Evolutionary conservation across 202 grass and related monocot genomes (phyloP), one percentile per base, ranked within the genome.

Genomic region (Hordeum pubiflorum): DNA sequence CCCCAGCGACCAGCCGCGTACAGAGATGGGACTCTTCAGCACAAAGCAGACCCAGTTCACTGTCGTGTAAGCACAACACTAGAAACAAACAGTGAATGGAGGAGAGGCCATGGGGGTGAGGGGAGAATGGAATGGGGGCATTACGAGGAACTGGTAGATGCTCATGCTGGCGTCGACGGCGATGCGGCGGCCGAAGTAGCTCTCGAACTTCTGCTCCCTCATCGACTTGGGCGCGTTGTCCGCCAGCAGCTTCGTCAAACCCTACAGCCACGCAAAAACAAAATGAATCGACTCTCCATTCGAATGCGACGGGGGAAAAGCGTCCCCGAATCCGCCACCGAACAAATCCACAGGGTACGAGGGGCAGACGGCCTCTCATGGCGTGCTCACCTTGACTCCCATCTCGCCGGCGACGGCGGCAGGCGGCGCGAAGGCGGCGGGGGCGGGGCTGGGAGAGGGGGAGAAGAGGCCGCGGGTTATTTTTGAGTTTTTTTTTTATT

Each of bases 161-260:
- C 90, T 88, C 95, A 98, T 98, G 88, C 95, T 95, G 80, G 95
- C 92, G 65, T 98, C 95, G 59, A 98, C 67, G 3, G 95, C 92
- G 27, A 98, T 93, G 70, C 92, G 90, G 44, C 92, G 92, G 60
- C 95, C 95, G 60, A 95, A 98, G 78, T 95, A 98, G 82, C 90
- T 93, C 88, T 95, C 95, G 74, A 98, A 98, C 85, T 95, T 98
- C 86, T 93, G 90, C 81, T 91, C 95, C 88, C 91, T 98, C 90
- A 95, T 95, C 29, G 86, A 46, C 85, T 90, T 98, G 58, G 95
- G 92, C 15, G 95, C 95, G 82, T 93, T 91, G 82, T 98, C 95
- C 69, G 95, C 92, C 62, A 98, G 79, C 52, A 98, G 82, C 78
- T 98, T 98, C 82, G 95, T 98, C 84, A 98, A 98, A 87, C 95